Evolutionary conservation across 2,329 filamentous ascomycete species (phyloP).

Genomic region (Ceratocystis eucalypticola): DNA sequence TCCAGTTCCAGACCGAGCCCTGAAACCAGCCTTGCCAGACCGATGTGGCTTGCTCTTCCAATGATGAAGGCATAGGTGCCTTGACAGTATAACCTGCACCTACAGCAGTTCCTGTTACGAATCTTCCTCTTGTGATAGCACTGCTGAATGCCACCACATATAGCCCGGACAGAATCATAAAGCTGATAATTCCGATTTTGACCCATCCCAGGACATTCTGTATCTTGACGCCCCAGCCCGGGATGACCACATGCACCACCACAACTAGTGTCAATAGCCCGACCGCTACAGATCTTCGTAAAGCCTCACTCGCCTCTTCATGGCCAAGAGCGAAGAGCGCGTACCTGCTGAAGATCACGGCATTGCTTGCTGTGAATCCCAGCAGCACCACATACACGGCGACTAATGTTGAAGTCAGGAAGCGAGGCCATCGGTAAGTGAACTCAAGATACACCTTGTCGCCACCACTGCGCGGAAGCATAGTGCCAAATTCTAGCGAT

Average conservation of each 20-base stretch:
- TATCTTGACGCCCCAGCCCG: slow-evolving; percentile 42
- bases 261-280: slow-evolving; percentile 44
- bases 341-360: slow-evolving; percentile 56
- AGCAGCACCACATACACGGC: slow-evolving; percentile 50
- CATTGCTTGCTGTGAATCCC: slow-evolving; percentile 56
- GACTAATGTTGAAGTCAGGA: slow-evolving; percentile 50
- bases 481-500: slow-evolving; percentile 54
- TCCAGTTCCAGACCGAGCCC: slow-evolving; percentile 55
- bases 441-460: slow-evolving; percentile 60
- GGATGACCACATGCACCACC: slow-evolving; percentile 44
- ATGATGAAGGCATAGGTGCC: not conserved
- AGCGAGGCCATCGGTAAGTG: slow-evolving; percentile 48
- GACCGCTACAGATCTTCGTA: slow-evolving; percentile 43
- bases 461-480: slow-evolving; percentile 56
- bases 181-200: slow-evolving; percentile 45
- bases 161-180: slow-evolving; percentile 48
- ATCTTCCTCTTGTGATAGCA: not conserved
- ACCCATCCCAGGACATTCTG: slow-evolving; percentile 51
- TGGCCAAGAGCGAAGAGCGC: slow-evolving; percentile 44
- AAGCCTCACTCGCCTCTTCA: slow-evolving; percentile 29
- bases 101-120: not conserved
- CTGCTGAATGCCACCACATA: slow-evolving; percentile 40
- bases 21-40: slow-evolving; percentile 46
- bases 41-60: slow-evolving; percentile 13
- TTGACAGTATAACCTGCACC: not conserved